Percentiles rank a stretch among this genome's conserved stretches.
These are phyloP conservation scores for Nicotiana noctiflora DNA, from an alignment of 257 asterid species.

Conservation along the genomic window DNA sequence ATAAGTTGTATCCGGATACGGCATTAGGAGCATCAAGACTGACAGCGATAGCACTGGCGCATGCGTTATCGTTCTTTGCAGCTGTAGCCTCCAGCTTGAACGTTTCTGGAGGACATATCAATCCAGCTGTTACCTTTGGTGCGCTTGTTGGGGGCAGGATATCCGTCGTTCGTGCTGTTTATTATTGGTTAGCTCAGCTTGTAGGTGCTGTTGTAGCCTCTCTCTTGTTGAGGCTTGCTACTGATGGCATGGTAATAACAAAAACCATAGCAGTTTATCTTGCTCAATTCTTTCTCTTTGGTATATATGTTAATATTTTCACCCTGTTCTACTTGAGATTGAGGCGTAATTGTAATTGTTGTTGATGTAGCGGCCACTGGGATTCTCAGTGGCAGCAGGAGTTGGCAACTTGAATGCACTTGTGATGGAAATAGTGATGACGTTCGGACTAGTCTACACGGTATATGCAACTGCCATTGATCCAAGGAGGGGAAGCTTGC, in stretches of 20 bases:
- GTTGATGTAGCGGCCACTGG: conserved; percentile 65
- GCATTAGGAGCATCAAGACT: conserved; percentile 52
- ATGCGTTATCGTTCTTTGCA: conserved; percentile 62
- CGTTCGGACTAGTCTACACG: conserved; percentile 65
- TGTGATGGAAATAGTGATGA: conserved; percentile 72
- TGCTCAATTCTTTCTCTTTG: too few relatives aligned
- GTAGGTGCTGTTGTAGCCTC: conserved; percentile 73
- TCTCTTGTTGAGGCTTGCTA: conserved; percentile 52
- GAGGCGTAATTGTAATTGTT: neutral
- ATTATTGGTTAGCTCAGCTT: conserved; percentile 95
- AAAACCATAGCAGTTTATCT: too few relatives aligned
- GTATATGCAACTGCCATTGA: conserved; percentile 84
- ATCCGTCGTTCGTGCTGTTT: conserved; percentile 63
- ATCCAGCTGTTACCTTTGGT: conserved; percentile 90
- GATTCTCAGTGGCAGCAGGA: conserved; percentile 65
- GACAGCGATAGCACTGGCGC: conserved; percentile 57
- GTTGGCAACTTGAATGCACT: conserved; percentile 58
- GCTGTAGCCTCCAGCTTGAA: conserved; percentile 84
- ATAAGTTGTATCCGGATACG: conserved; percentile 48
- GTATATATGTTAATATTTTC: too few relatives aligned
- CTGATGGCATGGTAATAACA: conserved; percentile 75
- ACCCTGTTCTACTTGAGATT: too few relatives aligned
- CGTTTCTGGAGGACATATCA: conserved; percentile 87
- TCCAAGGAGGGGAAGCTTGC: conserved; percentile 68
- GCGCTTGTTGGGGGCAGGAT: conserved; percentile 85